phyloP scores from a whole-genome alignment of 768 basidiomycete species.

The Chlorophyllum brunneum region DNA sequence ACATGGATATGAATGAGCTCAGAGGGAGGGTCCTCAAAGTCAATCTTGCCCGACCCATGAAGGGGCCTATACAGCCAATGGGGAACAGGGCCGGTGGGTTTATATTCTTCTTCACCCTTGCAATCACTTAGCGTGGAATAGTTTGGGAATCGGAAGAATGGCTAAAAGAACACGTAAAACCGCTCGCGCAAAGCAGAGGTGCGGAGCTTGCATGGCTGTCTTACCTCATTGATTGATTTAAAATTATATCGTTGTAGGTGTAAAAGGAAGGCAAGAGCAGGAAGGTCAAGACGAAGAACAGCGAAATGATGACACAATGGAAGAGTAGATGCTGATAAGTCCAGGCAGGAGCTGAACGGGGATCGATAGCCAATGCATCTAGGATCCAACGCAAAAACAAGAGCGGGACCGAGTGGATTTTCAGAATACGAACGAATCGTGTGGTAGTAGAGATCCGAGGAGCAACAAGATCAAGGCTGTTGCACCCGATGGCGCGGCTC shows the following conservation, averaged over 20 bases:
- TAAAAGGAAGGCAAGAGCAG: slow-evolving; percentile 45
- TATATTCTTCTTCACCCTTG: background rate
- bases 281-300: slow-evolving; percentile 24
- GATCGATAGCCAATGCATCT: no score
- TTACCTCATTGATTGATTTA: background rate
- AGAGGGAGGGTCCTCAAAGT: slow-evolving; percentile 74
- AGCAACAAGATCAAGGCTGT: no score
- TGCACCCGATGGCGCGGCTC: no score
- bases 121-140: slow-evolving; percentile 25
- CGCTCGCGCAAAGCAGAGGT: slow-evolving; percentile 74
- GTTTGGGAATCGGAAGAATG: slow-evolving; percentile 98
- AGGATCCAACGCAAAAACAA: background rate
- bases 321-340: slow-evolving; percentile 42
- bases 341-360: background rate
- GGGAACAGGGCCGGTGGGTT: slow-evolving; percentile 75
- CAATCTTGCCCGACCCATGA: slow-evolving; percentile 82
- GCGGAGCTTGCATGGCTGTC: slow-evolving; percentile 17
- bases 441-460: no score
- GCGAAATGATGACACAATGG: slow-evolving; percentile 56
- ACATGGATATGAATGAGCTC: slow-evolving; percentile 95
- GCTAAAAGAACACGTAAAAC: slow-evolving; percentile 79
- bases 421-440: no score
- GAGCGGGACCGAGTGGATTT: background rate
- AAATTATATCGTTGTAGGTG: slow-evolving; percentile 31
- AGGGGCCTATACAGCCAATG: slow-evolving; percentile 57